Evolutionary conservation across 345 rosid species (phyloP).

Genomic region (Geranium rotundifolium): DNA sequence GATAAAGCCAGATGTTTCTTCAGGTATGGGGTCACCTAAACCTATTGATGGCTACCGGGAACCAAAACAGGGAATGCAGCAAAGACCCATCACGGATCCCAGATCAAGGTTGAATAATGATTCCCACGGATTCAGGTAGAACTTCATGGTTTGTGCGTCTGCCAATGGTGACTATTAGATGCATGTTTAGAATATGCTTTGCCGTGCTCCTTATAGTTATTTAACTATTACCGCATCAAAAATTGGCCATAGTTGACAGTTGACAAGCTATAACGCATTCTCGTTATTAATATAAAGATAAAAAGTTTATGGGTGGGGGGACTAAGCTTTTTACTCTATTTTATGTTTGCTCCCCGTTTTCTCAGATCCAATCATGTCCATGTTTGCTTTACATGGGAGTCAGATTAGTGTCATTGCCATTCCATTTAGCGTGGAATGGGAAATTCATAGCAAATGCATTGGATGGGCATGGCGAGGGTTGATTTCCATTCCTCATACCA

Average conservation of each 20-base stretch:
- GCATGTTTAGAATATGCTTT: background rate
- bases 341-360: no score
- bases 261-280: background rate
- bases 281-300: no score
- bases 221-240: background rate
- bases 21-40: constrained; percentile 43
- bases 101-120: constrained; percentile 64
- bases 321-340: no score
- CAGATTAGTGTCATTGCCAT: background rate
- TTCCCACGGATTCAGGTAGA: constrained; percentile 66
- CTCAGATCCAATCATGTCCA: no score
- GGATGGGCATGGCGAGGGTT: background rate
- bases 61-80: constrained; percentile 60
- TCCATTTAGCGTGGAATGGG: background rate
- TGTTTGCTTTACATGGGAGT: no score
- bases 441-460: background rate
- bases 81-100: constrained; percentile 41
- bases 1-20: constrained; percentile 56
- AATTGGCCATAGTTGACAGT: background rate
- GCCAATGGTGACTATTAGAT: background rate
- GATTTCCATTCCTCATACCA: no score
- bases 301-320: no score
- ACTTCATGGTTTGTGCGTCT: background rate
- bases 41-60: constrained; percentile 59
- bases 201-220: background rate